Base-by-base conservation (phyloP, 768 basidiomycete genomes). In the Sarcodon aspratus region DNA sequence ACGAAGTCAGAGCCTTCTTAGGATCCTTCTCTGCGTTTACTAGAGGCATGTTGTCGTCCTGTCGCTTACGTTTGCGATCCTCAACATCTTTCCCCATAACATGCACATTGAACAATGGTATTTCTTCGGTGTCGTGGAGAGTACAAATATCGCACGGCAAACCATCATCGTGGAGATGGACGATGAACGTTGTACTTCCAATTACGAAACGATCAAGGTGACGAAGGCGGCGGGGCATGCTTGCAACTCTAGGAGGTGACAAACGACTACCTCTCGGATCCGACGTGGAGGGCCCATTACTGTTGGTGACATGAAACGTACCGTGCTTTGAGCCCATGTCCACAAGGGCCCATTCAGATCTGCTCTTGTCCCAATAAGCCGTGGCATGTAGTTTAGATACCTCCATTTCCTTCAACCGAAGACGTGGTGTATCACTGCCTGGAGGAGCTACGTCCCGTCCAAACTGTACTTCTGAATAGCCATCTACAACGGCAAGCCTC, bases 311-410 rank as follows among this genome's bases (percentile, higher is more conserved):
- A 50, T 86, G 48, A 60, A 80, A 90, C 0, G 88, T 90, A 3
- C 89, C 89, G 54, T 92, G 89, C 62, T 80, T 83, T 47, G 84
- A 86, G 9, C 85, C 89, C 80, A 85, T 85, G 60, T 92, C 89
- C 9, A 89, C 85, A 32, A 86, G 66, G 3, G 75, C 73, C 87
- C 87, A 91, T 50, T 76, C 74, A 11, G 64, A 60, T 48, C 75
- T 69, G 31, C 62, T 61, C 33, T 66, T 65, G 59, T 88, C 80
- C 81, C 80, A 88, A 58, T 76, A 91, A 1, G 75, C 67, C 3
- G 80, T 85, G 8, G 85, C 82, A 57, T 92, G 89, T 47, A 83
- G 54, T 63, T 90, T 91, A 2, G 85, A 88, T 9, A 90, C 85
- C 52, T 76, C 74, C 80, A 92, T 83, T 65, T 91, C 87, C 63